Evolutionary conservation across 176 grass and related monocot species (phyloP).

Genomic region (Oryza nivara): DNA sequence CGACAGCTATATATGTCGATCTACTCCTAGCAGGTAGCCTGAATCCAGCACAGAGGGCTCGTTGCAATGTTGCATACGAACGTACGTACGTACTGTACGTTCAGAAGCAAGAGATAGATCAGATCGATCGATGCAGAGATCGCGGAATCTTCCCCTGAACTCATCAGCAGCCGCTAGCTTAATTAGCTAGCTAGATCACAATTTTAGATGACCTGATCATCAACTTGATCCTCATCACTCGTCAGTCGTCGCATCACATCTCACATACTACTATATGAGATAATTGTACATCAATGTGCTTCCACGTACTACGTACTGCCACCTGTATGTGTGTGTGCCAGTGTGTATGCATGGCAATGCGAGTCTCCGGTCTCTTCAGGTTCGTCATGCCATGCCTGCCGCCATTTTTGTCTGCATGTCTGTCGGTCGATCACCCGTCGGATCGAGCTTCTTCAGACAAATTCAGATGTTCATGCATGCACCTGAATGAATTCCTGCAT

Average conservation of each 20-base stretch:
- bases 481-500: slow-evolving; percentile 13
- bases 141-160: slow-evolving; percentile 44
- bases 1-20: not conserved
- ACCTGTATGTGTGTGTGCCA: not conserved
- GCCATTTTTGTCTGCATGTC: slow-evolving; percentile 31
- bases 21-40: slow-evolving; percentile 32
- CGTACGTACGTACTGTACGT: not conserved
- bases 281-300: not conserved
- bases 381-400: slow-evolving; percentile 5
- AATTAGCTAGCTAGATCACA: not conserved
- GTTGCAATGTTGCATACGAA: not conserved
- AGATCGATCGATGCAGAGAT: not conserved
- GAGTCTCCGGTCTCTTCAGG: not conserved
- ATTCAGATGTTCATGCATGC: slow-evolving; percentile 39
- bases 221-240: not conserved
- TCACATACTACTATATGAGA: not conserved
- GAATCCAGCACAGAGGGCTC: slow-evolving; percentile 24
- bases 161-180: not conserved
- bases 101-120: not conserved
- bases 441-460: not conserved
- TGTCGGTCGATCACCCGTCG: slow-evolving; percentile 26
- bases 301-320: not conserved
- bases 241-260: not conserved
- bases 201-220: not conserved
- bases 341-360: not conserved